A percentile compares a stretch with the other conserved stretches of the same genome.
Evolutionary conservation across 257 asterid genomes (phyloP).

Genomic region (Echites panduratus): DNA sequence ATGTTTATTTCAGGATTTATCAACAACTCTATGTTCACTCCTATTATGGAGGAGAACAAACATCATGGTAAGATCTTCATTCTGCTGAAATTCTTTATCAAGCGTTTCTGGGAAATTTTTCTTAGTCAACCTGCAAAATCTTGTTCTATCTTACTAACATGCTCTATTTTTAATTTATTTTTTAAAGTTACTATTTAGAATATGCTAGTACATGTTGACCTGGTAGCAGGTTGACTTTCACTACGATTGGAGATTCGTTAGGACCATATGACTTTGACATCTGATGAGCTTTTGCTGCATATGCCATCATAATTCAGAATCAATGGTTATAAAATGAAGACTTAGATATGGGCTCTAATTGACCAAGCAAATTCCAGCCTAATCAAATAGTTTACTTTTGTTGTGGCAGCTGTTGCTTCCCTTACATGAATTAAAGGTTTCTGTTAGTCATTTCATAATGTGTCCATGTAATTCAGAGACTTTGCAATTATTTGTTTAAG

Average conservation of each 20-base stretch:
- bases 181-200: background rate
- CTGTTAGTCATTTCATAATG: background rate
- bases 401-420: background rate
- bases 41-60: constrained; percentile 89
- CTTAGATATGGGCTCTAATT: background rate
- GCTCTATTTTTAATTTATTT: background rate
- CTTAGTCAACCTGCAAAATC: background rate
- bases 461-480: background rate
- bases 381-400: background rate
- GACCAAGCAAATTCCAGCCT: background rate
- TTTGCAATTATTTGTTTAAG: background rate
- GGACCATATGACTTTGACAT: background rate
- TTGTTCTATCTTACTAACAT: background rate
- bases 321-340: background rate
- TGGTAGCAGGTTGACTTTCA: background rate
- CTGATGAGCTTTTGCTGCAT: background rate
- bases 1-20: constrained; percentile 53
- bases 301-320: background rate
- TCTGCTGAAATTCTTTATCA: constrained; percentile 12
- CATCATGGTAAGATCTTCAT: constrained; percentile 47
- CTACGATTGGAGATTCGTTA: background rate
- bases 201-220: background rate
- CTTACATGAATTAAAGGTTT: background rate
- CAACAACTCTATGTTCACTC: constrained; percentile 66
- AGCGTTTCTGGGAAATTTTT: background rate